Base-by-base conservation (phyloP, 1,139 yeast species). In the Pichia sp. region DNA sequence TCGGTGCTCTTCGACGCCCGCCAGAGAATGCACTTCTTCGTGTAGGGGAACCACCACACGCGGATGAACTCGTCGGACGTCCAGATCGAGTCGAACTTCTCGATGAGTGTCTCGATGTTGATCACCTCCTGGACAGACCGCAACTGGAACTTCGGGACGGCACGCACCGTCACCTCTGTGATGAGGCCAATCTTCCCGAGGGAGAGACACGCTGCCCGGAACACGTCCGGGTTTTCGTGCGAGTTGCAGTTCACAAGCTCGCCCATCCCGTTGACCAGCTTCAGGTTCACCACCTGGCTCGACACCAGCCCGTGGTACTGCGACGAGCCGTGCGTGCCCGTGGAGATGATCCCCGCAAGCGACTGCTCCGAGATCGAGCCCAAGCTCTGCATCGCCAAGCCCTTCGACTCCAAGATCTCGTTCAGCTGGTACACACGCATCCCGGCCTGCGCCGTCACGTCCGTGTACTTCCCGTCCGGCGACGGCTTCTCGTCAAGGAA, bases 21-120 rank as follows among this genome's bases (percentile, higher is more conserved):
- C 97, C 98, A 93, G 52, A 90, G 74, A 40, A 90, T 84, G 73
- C 96, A 89, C 64, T 85, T 85, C 54, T 81, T 81, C 26, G 95
- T 79, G 69, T 93, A 93, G 1, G 99, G 99, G 70, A 88, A 93
- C 98, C 99, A 93, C 98, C 98, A 93, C 51, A 90, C 81, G 60
- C 98, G 80, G 47, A 90, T 85, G 65, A 84, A 93, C 72, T 93
- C 99, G n/a, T 92, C 80, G 53, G 89, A 84, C 8, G 89, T 81
- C 97, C 98, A 93, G 47, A 92, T 72, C 15, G 77, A 75, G 57
- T 83, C 84, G 90, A 95, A 83, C 64, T 80, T 73, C 16, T 76
- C 75, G 62, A 90, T 70, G 49, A 92, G 74, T 8, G 90, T 80
- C 36, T 85, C 86, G 66, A 92, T 90, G 42, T 83, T 75, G 62